phyloP scores from a whole-genome alignment of 2,329 filamentous ascomycete species.

The Rhinocladiella mackenziei region DNA sequence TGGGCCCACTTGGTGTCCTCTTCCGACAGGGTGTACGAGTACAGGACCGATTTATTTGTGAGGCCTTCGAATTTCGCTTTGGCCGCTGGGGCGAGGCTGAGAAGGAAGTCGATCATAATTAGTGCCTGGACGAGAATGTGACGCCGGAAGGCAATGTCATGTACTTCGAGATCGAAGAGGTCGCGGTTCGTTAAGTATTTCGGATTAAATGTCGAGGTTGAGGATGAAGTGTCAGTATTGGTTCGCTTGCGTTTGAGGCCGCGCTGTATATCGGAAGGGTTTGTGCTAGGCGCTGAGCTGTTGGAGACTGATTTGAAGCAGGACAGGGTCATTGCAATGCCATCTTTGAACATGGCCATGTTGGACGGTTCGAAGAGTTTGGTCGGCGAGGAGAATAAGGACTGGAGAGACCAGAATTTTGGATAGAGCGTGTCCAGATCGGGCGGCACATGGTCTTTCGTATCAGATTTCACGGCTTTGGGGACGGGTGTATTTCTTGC shows the following conservation, averaged over 20 bases:
- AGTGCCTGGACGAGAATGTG: slow-evolving; percentile 93
- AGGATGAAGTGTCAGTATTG: slow-evolving; percentile 37
- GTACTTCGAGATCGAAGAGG: slow-evolving; percentile 92
- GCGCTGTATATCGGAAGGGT: slow-evolving; percentile 61
- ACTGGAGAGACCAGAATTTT: slow-evolving; percentile 88
- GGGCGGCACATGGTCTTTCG: slow-evolving; percentile 31
- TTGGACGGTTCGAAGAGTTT: slow-evolving; percentile 68
- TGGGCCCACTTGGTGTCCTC: slow-evolving; percentile 85
- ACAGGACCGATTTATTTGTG: slow-evolving; percentile 84
- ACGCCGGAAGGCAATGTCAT: slow-evolving; percentile 87
- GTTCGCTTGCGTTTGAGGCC: slow-evolving; percentile 68
- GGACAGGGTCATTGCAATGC: slow-evolving; percentile 59
- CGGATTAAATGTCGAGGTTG: slow-evolving; percentile 77
- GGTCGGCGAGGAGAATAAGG: slow-evolving; percentile 86
- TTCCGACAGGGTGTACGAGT: slow-evolving; percentile 69
- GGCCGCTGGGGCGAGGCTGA: slow-evolving; percentile 78
- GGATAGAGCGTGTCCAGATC: slow-evolving; percentile 76
- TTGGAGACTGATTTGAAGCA: slow-evolving; percentile 72
- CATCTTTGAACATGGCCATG: slow-evolving; percentile 62
- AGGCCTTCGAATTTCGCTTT: slow-evolving; percentile 72
- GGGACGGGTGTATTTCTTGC: slow-evolving; percentile 22
- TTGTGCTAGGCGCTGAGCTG: slow-evolving; percentile 57
- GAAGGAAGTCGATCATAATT: slow-evolving; percentile 88
- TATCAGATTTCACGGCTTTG: slow-evolving; percentile 26
- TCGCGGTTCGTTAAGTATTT: slow-evolving; percentile 98